These are phyloP conservation scores for Phyllosticta citribraziliensis DNA, from an alignment of 2,329 filamentous ascomycete genomes.

Conservation along the genomic window DNA sequence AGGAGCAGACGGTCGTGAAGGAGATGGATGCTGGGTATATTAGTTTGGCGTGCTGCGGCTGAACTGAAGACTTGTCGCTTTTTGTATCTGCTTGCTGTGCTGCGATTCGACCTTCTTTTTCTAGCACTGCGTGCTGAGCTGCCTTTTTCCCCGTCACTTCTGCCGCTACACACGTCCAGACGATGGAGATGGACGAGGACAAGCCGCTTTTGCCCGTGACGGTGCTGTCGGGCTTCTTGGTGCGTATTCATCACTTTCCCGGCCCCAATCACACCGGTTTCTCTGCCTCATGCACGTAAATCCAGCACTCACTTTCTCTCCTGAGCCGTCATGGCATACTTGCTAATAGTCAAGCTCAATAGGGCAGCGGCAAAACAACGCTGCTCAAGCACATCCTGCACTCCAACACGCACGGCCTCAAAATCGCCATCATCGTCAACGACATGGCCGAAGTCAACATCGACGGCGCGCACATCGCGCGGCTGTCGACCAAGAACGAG, in stretches of 20 bases:
- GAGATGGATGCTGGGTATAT: no score
- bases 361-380: slow-evolving; percentile 64
- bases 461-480: slow-evolving; percentile 52
- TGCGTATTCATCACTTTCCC: slow-evolving; percentile 18
- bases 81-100: no score
- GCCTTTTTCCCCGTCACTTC: not conserved
- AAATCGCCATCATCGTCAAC: slow-evolving; percentile 64
- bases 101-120: no score
- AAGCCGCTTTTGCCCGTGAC: slow-evolving; percentile 45
- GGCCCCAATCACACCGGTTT: not conserved
- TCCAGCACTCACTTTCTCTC: not conserved
- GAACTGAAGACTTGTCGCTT: no score
- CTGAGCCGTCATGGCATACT: not conserved
- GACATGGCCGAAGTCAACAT: slow-evolving; percentile 56
- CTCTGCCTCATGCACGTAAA: not conserved
- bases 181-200: not conserved
- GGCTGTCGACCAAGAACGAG: slow-evolving; percentile 31
- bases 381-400: slow-evolving; percentile 59
- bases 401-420: slow-evolving; percentile 53
- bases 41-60: no score
- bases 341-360: not conserved
- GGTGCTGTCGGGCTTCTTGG: slow-evolving; percentile 51
- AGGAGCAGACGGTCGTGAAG: no score
- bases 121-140: not conserved
- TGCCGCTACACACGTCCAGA: not conserved